Conservation (phyloP, 345 rosid genomes). For the Nasturtium officinale region DNA sequence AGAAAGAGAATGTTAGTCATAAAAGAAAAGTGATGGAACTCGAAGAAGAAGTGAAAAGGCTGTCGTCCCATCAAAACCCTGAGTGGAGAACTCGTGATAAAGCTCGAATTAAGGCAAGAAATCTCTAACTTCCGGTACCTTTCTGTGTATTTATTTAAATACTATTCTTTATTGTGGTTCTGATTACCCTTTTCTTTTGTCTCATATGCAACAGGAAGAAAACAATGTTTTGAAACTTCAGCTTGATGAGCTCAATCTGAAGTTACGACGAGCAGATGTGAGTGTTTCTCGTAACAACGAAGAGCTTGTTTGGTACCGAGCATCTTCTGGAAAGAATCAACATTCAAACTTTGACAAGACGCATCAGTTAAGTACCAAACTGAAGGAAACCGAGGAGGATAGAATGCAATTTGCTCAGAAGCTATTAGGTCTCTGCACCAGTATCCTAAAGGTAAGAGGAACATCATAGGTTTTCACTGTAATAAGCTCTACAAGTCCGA, state of each 20-base stretch:
- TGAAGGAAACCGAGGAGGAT: conserved; percentile 77
- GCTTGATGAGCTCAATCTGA: conserved; percentile 72
- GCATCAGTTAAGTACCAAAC: conserved; percentile 53
- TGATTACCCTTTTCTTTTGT: conserved; percentile 1
- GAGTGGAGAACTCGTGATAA: conserved; percentile 92
- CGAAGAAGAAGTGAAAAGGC: conserved; percentile 77
- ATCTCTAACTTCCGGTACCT: conserved; percentile 10
- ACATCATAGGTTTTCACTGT: neutral
- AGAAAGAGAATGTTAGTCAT: conserved; percentile 71
- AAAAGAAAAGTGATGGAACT: conserved; percentile 69
- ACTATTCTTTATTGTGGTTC: neutral
- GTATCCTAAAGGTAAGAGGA: conserved; percentile 62
- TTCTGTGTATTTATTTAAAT: neutral
- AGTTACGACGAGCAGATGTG: conserved; percentile 59
- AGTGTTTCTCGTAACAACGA: conserved; percentile 68
- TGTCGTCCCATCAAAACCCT: conserved; percentile 85
- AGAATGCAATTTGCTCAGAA: conserved; percentile 68
- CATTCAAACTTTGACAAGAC: conserved; percentile 58
- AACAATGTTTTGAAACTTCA: conserved; percentile 72
- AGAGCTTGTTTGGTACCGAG: conserved; percentile 76
- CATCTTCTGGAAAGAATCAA: conserved; percentile 60
- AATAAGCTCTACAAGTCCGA: neutral
- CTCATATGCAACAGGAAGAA: conserved; percentile 72
- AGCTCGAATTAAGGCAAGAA: conserved; percentile 85
- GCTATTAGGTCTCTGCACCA: conserved; percentile 67